Evolutionary conservation across 2,329 filamentous ascomycete species (phyloP).

Genomic region (Pestalotiopsis sp.): DNA sequence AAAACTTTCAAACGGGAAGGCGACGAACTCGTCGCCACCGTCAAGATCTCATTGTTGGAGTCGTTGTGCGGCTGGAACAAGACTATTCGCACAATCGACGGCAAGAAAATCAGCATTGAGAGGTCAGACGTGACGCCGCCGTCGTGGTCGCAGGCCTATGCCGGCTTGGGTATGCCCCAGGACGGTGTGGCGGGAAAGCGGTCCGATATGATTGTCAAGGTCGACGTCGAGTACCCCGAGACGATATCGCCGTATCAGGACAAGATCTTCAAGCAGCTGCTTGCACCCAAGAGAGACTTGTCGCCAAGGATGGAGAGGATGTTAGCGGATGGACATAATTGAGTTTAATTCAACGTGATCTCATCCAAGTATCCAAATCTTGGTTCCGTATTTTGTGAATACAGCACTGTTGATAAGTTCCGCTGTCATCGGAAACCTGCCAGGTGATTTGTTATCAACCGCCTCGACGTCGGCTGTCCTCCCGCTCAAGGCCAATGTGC

Average conservation of each 20-base stretch:
- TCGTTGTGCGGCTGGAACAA: constrained; percentile 5
- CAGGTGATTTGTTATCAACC: too few species aligned
- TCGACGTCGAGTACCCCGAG: constrained; percentile 6
- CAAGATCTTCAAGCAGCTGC: neutral
- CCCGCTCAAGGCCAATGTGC: too few species aligned
- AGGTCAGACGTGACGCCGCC: constrained; percentile 3
- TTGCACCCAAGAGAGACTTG: neutral
- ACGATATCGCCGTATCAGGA: neutral
- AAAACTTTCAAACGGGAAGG: neutral
- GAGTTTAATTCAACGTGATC: too few species aligned
- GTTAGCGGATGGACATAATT: neutral
- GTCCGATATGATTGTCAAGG: neutral
- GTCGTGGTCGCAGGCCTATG: neutral
- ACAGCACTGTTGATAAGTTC: too few species aligned
- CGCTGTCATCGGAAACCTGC: too few species aligned
- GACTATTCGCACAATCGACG: neutral
- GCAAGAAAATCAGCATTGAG: neutral
- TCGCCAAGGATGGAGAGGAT: neutral
- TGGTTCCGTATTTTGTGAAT: too few species aligned
- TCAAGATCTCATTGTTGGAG: neutral
- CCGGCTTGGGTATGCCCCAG: neutral
- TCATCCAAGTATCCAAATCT: too few species aligned
- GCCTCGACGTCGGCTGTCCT: too few species aligned
- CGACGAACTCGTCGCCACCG: neutral
- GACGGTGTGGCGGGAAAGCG: too few species aligned